Percentiles rank a stretch among this genome's conserved stretches.
phyloP scores from a whole-genome alignment of 2,329 filamentous ascomycete species.

The Bretziella fagacearum region DNA sequence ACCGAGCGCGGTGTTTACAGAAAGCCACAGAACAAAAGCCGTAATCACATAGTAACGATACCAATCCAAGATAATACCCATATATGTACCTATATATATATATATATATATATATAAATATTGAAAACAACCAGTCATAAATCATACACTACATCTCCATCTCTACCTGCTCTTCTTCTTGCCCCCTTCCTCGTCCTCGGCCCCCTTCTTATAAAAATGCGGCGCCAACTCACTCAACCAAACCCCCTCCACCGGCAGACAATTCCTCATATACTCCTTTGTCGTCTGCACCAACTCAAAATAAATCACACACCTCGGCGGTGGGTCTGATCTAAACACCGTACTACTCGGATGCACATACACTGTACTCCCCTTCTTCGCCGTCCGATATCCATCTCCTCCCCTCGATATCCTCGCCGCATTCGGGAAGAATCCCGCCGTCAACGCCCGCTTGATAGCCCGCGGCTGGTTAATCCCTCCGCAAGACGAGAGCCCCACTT shows the following conservation, averaged over 20 bases:
- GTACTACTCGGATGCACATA: constrained; percentile 84
- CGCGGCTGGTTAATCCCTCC: constrained; percentile 45
- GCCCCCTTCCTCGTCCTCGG: constrained; percentile 67
- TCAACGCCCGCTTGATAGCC: constrained; percentile 75
- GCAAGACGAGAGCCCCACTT: constrained; percentile 54
- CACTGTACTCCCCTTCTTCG: constrained; percentile 78
- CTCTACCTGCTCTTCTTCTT: constrained; percentile 28
- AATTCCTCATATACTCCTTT: constrained; percentile 85
- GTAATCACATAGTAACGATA: background rate
- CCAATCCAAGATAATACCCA: background rate
- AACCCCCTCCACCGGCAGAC: constrained; percentile 65
- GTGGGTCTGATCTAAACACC: constrained; percentile 60
- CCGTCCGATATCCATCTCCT: constrained; percentile 75
- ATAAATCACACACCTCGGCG: constrained; percentile 68
- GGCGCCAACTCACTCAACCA: constrained; percentile 85
- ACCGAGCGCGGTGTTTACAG: constrained; percentile 18
- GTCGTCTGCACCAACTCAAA: constrained; percentile 66
- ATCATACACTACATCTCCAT: background rate
- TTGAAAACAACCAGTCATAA: background rate
- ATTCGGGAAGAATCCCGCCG: constrained; percentile 87
- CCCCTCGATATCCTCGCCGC: constrained; percentile 68
- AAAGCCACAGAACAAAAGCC: background rate
- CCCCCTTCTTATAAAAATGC: constrained; percentile 86
- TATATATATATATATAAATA: background rate
- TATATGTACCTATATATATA: background rate